Conservation (phyloP, 257 asterid genomes). For the Ilex asprella region DNA sequence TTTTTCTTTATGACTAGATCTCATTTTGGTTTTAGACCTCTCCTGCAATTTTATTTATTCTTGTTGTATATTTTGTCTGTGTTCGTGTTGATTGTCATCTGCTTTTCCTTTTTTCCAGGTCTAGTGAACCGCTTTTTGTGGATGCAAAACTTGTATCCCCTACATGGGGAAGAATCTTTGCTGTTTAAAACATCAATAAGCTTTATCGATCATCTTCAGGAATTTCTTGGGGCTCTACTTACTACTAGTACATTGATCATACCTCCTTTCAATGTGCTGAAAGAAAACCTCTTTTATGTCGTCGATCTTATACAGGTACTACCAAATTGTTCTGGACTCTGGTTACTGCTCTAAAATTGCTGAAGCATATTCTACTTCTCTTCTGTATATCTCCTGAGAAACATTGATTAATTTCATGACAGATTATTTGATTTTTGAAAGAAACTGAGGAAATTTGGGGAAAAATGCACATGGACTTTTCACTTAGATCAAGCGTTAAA, state of each 20-base stretch:
- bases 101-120: constrained; percentile 46
- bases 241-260: constrained; percentile 68
- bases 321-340: background rate
- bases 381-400: too few species aligned
- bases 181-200: constrained; percentile 85
- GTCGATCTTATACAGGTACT: constrained; percentile 67
- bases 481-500: too few species aligned
- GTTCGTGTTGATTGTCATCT: constrained; percentile 9
- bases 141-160: constrained; percentile 85
- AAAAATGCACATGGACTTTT: too few species aligned
- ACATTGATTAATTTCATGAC: too few species aligned
- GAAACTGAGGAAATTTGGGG: too few species aligned
- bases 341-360: constrained; percentile 12
- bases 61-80: constrained; percentile 1
- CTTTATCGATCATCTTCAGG: constrained; percentile 92
- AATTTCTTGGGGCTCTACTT: constrained; percentile 78
- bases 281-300: constrained; percentile 54
- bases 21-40: too few species aligned
- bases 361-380: background rate
- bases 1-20: too few species aligned
- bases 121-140: constrained; percentile 77
- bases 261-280: constrained; percentile 83
- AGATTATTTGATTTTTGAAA: too few species aligned
- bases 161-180: constrained; percentile 47
- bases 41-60: background rate